Percentiles rank a stretch among this genome's conserved stretches.
Conservation (phyloP, 2,329 filamentous ascomycete genomes). For the Amauroascus verrucosus region DNA sequence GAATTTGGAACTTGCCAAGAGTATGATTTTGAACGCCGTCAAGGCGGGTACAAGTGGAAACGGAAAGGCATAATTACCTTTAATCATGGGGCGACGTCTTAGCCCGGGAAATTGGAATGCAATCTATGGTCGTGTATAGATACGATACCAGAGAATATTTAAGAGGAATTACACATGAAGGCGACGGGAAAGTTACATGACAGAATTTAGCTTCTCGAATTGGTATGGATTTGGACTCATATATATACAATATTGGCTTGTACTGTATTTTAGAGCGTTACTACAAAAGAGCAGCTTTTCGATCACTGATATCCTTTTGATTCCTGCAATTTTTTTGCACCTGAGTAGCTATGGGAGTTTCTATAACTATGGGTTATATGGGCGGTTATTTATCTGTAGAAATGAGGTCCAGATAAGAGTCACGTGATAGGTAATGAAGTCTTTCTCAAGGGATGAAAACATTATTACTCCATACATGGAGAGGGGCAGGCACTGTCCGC, state of each 20-base stretch:
- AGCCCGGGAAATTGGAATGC: neutral
- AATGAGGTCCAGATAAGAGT: too few species aligned
- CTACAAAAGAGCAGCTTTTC: neutral
- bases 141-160: neutral
- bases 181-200: neutral
- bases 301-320: neutral
- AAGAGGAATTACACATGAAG: neutral
- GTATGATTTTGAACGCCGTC: slow-evolving; percentile 79
- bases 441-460: neutral
- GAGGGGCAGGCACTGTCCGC: too few species aligned
- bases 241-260: slow-evolving; percentile 3
- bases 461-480: too few species aligned
- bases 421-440: neutral
- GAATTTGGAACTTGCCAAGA: slow-evolving; percentile 75
- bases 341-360: too few species aligned
- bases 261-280: slow-evolving; percentile 3
- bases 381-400: too few species aligned
- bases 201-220: neutral
- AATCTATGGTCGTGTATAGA: neutral
- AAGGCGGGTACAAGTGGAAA: slow-evolving; percentile 29
- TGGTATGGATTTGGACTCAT: neutral
- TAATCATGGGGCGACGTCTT: neutral
- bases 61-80: neutral
- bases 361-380: too few species aligned
- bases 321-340: neutral